Evolutionary conservation across 1,284 basidiomycete genomes (phyloP).

Genomic region (Inonotus hispidus): DNA sequence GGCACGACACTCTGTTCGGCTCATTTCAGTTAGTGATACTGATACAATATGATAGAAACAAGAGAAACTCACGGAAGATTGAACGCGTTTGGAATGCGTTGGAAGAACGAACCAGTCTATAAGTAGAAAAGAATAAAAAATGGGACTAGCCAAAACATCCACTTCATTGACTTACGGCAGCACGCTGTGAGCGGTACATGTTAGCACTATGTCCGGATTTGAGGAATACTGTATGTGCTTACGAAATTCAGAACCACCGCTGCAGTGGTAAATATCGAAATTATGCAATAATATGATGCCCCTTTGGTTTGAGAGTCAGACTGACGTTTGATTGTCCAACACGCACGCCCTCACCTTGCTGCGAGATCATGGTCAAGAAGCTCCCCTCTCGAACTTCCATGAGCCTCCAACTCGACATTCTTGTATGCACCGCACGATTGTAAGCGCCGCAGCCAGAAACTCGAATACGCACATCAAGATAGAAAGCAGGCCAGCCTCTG

Average conservation of each 20-base stretch:
- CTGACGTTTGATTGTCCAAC: background rate
- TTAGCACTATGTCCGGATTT: background rate
- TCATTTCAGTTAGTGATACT: background rate
- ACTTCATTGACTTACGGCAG: background rate
- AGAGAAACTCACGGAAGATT: background rate
- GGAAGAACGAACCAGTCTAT: background rate
- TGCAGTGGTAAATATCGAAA: background rate
- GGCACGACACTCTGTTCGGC: background rate
- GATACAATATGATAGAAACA: background rate
- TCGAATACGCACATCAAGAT: conserved; percentile 30
- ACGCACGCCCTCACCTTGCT: conserved; percentile 27
- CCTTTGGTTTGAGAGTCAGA: background rate
- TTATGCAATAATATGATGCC: background rate
- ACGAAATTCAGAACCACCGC: conserved; percentile 2
- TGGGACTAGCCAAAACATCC: background rate
- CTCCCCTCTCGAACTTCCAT: conserved; percentile 22
- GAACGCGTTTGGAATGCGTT: background rate
- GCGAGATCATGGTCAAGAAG: conserved; percentile 27
- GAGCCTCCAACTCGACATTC: conserved; percentile 23
- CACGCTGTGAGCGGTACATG: background rate
- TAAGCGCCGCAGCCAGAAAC: conserved; percentile 25
- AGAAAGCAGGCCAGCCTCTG: conserved; percentile 25
- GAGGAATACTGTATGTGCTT: background rate
- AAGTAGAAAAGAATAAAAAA: background rate
- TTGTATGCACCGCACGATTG: conserved; percentile 28